Percentiles rank a stretch among this genome's conserved stretches.
Conservation (phyloP, 2,329 filamentous ascomycete species). For the Alternaria gaisen region DNA sequence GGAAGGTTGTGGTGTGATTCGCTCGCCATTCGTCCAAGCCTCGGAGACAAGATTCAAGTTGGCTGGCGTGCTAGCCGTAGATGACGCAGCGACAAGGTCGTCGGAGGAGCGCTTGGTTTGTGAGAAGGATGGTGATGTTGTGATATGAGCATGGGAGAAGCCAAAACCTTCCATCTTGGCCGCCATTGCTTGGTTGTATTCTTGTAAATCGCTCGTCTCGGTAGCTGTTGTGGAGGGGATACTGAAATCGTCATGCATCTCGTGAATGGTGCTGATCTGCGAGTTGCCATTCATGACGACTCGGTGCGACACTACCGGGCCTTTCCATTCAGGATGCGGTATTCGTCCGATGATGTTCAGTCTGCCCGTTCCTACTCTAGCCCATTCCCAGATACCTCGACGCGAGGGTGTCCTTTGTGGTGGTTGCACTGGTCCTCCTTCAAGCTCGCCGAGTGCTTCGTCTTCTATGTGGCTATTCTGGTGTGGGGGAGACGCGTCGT, state of each 20-base stretch:
- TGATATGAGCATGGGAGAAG: constrained; percentile 21
- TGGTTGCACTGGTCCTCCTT: constrained; percentile 6
- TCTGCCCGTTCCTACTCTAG: constrained; percentile 39
- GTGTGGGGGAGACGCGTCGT: constrained; percentile 37
- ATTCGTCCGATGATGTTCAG: constrained; percentile 42
- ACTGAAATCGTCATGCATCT: constrained; percentile 42
- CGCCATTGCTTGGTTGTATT: constrained; percentile 18
- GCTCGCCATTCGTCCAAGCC: constrained; percentile 27
- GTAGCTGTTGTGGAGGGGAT: constrained; percentile 40
- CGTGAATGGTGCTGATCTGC: constrained; percentile 16
- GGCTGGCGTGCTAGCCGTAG: constrained; percentile 38
- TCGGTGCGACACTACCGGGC: constrained; percentile 23
- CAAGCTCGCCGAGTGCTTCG: constrained; percentile 8
- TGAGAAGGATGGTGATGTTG: constrained; percentile 37
- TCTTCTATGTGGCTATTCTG: constrained; percentile 21
- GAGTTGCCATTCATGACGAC: constrained; percentile 23
- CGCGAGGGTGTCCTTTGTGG: constrained; percentile 31
- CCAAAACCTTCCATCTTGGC: constrained; percentile 39
- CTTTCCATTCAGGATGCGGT: constrained; percentile 42
- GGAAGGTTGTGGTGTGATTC: constrained; percentile 21
- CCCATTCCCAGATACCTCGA: constrained; percentile 48
- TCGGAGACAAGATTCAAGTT: constrained; percentile 19
- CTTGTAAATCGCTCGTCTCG: constrained; percentile 25
- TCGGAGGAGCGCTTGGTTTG: constrained; percentile 48
- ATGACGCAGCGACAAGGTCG: constrained; percentile 42